Conservation (phyloP, 2,329 filamentous ascomycete genomes). For the Fusarium zealandicum region DNA sequence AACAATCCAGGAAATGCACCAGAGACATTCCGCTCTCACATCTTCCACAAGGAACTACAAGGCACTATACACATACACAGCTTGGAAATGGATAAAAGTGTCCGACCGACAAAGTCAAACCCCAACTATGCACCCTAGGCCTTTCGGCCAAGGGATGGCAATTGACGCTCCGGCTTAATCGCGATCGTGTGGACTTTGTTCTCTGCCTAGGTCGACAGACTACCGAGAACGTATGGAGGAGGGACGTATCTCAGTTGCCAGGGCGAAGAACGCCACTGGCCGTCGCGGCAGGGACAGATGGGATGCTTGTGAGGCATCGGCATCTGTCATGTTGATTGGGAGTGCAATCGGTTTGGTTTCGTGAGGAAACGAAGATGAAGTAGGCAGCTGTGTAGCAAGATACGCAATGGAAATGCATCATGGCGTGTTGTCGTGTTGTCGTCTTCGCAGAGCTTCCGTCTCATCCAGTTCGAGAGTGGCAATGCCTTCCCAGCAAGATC, state of each 20-base stretch:
- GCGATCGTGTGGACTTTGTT: conserved; percentile 73
- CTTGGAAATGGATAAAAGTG: conserved; percentile 51
- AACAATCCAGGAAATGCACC: neutral
- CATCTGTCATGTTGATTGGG: conserved; percentile 7
- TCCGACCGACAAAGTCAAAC: conserved; percentile 96
- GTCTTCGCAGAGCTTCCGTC: neutral
- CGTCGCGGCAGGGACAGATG: conserved; percentile 59
- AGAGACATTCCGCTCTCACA: neutral
- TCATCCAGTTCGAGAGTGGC: neutral
- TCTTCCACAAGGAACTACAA: conserved; percentile 10
- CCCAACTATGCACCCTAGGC: conserved; percentile 82
- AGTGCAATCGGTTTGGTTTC: neutral
- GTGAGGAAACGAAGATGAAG: neutral
- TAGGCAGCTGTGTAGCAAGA: conserved; percentile 2
- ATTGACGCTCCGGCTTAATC: conserved; percentile 99
- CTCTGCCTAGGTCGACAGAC: conserved; percentile 79
- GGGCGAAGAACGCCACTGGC: conserved; percentile 54
- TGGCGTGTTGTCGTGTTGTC: neutral
- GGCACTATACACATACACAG: conserved; percentile 13
- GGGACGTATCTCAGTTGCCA: conserved; percentile 68
- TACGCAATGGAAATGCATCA: conserved; percentile 14
- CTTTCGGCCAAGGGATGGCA: conserved; percentile 83
- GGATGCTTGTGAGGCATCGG: neutral
- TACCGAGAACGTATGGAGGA: conserved; percentile 79
- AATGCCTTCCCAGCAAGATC: neutral